Conservation (phyloP, 176 grass and related monocot genomes). For the Juncus effusus region DNA sequence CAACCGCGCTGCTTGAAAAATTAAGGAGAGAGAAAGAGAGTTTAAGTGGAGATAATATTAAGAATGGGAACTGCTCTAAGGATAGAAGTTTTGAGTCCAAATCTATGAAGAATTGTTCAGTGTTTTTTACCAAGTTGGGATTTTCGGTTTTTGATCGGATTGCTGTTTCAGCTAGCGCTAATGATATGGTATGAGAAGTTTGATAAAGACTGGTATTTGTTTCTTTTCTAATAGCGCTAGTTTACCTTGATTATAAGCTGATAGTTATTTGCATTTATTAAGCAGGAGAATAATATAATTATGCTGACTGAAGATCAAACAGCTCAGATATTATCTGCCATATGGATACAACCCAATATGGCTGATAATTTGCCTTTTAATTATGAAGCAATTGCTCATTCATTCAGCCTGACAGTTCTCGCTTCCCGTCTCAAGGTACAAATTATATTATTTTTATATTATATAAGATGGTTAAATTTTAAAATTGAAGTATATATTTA, state of each 20-base stretch:
- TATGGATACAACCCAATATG: conserved; percentile 85
- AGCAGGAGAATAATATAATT: conserved; percentile 59
- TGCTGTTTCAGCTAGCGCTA: conserved; percentile 37
- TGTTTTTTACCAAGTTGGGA: conserved; percentile 82
- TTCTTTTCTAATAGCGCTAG: too few relatives aligned
- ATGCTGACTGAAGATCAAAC: conserved; percentile 87
- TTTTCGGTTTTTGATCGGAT: conserved; percentile 67
- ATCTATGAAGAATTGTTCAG: conserved; percentile 35
- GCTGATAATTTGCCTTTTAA: conserved; percentile 85
- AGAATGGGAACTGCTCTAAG: conserved; percentile 44
- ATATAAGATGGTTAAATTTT: conserved; percentile 1
- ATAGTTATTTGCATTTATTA: conserved; percentile 6
- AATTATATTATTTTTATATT: background rate
- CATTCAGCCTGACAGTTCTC: conserved; percentile 74
- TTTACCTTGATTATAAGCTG: background rate
- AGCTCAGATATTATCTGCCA: conserved; percentile 67
- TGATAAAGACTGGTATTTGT: background rate
- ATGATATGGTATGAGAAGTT: conserved; percentile 37
- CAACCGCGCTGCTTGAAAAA: conserved; percentile 94
- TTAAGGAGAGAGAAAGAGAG: conserved; percentile 85
- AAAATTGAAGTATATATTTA: background rate
- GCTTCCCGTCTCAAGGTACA: conserved; percentile 65
- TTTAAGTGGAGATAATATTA: conserved; percentile 59
- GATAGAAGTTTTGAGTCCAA: conserved; percentile 47
- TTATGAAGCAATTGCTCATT: conserved; percentile 90